Evolutionary conservation across 2,329 filamentous ascomycete species (phyloP).

Genomic region (Amauroascus verrucosus): DNA sequence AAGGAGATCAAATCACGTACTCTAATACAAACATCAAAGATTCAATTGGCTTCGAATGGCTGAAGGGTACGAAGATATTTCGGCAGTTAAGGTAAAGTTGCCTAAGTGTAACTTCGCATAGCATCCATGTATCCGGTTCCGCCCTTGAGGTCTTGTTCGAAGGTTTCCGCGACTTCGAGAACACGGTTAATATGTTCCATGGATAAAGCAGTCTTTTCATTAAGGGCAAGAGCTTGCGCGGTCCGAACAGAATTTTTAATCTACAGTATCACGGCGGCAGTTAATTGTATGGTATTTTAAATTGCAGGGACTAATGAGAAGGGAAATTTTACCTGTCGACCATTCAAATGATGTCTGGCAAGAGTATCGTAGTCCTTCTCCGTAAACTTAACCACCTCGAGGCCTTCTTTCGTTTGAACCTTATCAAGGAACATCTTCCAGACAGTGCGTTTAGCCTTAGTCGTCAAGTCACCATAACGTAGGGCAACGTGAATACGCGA

Average conservation of each 20-base stretch:
- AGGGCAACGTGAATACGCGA: conserved; percentile 78
- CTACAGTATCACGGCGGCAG: conserved; percentile 33
- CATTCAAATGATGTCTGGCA: conserved; percentile 58
- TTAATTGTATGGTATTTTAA: not conserved
- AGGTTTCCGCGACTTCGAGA: conserved; percentile 72
- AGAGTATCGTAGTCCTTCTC: conserved; percentile 57
- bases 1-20: not conserved
- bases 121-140: conserved; percentile 71
- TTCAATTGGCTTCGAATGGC: not conserved
- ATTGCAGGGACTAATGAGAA: not conserved
- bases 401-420: conserved; percentile 55
- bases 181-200: conserved; percentile 75
- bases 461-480: conserved; percentile 63
- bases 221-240: conserved; percentile 70
- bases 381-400: conserved; percentile 39
- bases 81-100: not conserved
- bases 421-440: conserved; percentile 76
- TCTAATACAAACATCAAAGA: not conserved
- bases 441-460: conserved; percentile 63
- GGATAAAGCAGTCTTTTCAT: conserved; percentile 58
- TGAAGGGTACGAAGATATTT: not conserved
- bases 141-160: conserved; percentile 73
- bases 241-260: conserved; percentile 85
- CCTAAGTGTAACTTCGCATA: conserved; percentile 61
- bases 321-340: conserved; percentile 46